These are phyloP conservation scores for Sextonia rubra DNA, from an alignment of 164 flowering plant species.

Conservation along the genomic window DNA sequence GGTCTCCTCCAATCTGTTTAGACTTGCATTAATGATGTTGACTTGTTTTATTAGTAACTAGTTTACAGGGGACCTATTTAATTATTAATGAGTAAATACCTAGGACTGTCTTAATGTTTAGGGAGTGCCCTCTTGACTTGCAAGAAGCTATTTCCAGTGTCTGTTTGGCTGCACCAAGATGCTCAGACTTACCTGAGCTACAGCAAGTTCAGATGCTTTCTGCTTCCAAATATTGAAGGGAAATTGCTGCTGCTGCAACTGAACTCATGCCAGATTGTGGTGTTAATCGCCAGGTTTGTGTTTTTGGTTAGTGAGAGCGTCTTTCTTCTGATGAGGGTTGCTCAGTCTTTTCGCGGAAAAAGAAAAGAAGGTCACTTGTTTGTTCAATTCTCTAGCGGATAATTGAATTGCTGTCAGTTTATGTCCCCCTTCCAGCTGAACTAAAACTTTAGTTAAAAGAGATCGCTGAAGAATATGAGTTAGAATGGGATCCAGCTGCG, in stretches of 20 bases:
- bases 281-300: constrained; percentile 86
- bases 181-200: constrained; percentile 94
- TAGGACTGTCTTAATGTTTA: constrained; percentile 21
- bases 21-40: too few species aligned
- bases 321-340: not conserved
- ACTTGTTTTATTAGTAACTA: not conserved
- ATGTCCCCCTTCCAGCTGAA: constrained; percentile 91
- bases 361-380: not conserved
- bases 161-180: constrained; percentile 98
- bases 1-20: too few species aligned
- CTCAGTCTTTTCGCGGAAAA: not conserved
- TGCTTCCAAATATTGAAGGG: constrained; percentile 82
- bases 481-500: constrained; percentile 88
- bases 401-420: constrained; percentile 76
- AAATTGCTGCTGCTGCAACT: constrained; percentile 83
- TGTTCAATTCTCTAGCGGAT: constrained; percentile 39
- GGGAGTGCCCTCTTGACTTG: constrained; percentile 96
- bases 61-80: not conserved
- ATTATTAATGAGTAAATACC: not conserved
- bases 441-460: constrained; percentile 76
- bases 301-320: not conserved
- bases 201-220: constrained; percentile 80
- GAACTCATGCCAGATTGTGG: constrained; percentile 95
- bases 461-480: constrained; percentile 85
- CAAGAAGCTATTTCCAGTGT: constrained; percentile 94